Base-by-base conservation (phyloP, 2,329 filamentous ascomycete genomes). In the Fusarium hostae region DNA sequence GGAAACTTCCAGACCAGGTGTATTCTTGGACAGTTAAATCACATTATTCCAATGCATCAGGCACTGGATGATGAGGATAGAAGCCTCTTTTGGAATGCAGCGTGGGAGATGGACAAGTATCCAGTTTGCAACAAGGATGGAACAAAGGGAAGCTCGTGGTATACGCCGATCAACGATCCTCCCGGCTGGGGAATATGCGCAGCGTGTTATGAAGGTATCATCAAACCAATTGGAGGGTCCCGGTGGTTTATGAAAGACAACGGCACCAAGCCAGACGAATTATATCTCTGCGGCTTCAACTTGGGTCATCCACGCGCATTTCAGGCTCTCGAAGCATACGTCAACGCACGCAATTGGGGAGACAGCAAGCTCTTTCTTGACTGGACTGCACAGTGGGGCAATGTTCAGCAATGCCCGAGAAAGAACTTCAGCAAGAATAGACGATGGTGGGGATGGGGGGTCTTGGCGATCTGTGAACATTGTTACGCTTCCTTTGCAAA, bases 401-500 rank as follows among this genome's bases (percentile, higher is more conserved):
- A 66, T 37, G 76, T 82, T 9, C 75, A 77, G 6, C 62, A 56
- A 2, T 83, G 76, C 9, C 74, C 71, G 4, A 11, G 74, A 12
- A 55, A 48, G 18, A 70, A 70, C 20, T 30, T 61, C 7, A 40
- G 59, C 22, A 71, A 56, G 11, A 55, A 68, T 61, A 45, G 48
- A 54, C n/a, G 66, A 66, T 44, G 67, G 70, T 82, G 81, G 73
- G 82, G 82, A 26, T 83, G 82, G 82, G 69, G 62, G 7, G 75
- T 78, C 2, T 40, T 79, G 72, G 70, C 76, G 58, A 79, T 83
- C 39, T 83, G 82, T 39, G 78, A 80, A 11, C 78, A 81, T 20
- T 83, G 82, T 56, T 80, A 81, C 52, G 62, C 73, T 34, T 76
- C 78, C 15, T 81, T 82, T 39, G 78, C 78, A 3, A 74, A 73